Conservation (phyloP, 2,329 filamentous ascomycete species). For the Colletotrichum tabaci region DNA sequence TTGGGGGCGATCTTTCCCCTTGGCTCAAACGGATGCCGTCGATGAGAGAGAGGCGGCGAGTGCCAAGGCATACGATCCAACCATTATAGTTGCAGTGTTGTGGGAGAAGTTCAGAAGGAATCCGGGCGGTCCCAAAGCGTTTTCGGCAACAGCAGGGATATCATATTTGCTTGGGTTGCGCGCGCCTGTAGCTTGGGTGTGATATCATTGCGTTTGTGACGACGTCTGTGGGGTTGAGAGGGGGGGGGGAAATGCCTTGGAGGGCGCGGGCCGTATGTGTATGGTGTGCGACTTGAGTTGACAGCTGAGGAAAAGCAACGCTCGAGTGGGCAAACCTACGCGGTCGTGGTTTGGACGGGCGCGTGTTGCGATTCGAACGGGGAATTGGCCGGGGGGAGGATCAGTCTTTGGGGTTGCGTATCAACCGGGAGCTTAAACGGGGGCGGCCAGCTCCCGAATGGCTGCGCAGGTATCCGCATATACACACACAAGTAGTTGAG, state of each 20-base stretch:
- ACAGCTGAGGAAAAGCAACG: constrained; percentile 1
- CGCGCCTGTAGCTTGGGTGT: constrained; percentile 2
- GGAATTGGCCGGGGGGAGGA: constrained; percentile 12
- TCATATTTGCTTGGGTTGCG: constrained; percentile 13
- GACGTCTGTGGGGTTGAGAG: background rate
- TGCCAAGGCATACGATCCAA: constrained; percentile 14
- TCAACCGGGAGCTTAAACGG: constrained; percentile 1
- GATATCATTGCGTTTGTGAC: constrained; percentile 29
- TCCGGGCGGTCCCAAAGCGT: constrained; percentile 8
- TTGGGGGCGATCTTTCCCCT: constrained; percentile 12
- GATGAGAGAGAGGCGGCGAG: background rate
- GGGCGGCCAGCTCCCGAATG: background rate
- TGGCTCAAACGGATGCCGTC: constrained; percentile 30
- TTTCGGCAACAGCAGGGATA: constrained; percentile 14
- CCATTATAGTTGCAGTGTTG: constrained; percentile 7
- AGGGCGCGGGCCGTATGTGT: background rate
- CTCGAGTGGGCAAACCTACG: background rate
- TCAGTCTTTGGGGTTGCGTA: constrained; percentile 3
- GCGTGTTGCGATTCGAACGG: constrained; percentile 9
- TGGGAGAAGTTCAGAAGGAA: constrained; percentile 6
- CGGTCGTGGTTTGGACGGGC: background rate
- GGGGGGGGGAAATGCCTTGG: background rate
- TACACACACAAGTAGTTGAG: too few species aligned
- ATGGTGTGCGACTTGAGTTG: background rate
- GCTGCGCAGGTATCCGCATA: too few species aligned